Percentiles rank a stretch among this genome's conserved stretches.
Evolutionary conservation across 768 basidiomycete species (phyloP).

Genomic region (Daedaleopsis sinensis): DNA sequence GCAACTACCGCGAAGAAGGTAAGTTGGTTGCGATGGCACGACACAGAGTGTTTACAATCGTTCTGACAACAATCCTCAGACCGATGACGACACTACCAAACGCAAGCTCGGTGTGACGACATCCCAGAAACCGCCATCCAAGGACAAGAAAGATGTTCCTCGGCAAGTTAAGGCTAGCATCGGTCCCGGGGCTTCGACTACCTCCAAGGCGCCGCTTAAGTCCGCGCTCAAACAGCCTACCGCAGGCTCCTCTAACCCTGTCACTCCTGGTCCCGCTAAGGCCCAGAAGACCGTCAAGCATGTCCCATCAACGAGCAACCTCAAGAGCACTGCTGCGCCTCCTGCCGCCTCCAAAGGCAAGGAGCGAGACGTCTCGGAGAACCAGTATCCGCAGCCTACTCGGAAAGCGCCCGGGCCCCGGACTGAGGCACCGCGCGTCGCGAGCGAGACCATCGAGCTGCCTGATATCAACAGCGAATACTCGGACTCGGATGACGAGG

Average conservation of each 20-base stretch:
- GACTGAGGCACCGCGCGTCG: constrained; percentile 46
- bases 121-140: constrained; percentile 62
- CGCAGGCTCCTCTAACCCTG: constrained; percentile 6
- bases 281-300: constrained; percentile 24
- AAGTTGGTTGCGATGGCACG: constrained; percentile 1
- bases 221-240: constrained; percentile 16
- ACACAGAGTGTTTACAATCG: not conserved
- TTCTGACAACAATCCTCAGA: constrained; percentile 32
- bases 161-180: constrained; percentile 35
- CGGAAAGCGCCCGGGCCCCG: constrained; percentile 65
- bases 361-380: constrained; percentile 47
- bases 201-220: constrained; percentile 5
- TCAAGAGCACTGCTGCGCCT: constrained; percentile 39
- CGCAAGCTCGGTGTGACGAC: constrained; percentile 58
- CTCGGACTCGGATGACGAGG: constrained; percentile 88
- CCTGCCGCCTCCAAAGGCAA: constrained; percentile 54
- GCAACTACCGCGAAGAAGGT: constrained; percentile 58
- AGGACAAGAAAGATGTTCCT: constrained; percentile 47
- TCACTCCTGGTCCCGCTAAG: constrained; percentile 11
- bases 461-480: constrained; percentile 98
- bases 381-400: constrained; percentile 23
- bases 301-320: constrained; percentile 32
- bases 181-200: constrained; percentile 17
- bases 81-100: constrained; percentile 71
- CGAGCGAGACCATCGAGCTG: constrained; percentile 80